These are phyloP conservation scores for Durotheca rogersii DNA, from an alignment of 495 filamentous ascomycete genomes.

Conservation along the genomic window DNA sequence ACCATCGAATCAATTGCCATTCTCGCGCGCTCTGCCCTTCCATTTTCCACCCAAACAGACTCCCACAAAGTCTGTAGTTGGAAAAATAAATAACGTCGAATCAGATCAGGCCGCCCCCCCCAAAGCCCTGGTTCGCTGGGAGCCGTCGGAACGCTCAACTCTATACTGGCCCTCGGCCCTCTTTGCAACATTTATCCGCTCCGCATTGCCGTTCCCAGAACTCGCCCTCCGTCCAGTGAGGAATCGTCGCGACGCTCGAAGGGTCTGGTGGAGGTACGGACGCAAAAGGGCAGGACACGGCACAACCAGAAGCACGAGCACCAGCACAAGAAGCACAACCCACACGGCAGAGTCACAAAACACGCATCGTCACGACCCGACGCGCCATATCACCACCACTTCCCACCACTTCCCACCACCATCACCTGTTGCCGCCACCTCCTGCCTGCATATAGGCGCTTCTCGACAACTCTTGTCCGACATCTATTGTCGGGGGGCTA, in stretches of 20 bases:
- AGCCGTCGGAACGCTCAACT: too few relatives aligned
- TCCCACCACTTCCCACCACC: not conserved
- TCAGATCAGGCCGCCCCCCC: constrained; percentile 33
- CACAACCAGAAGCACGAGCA: constrained; percentile 4
- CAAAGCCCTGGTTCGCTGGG: too few relatives aligned
- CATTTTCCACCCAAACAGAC: constrained; percentile 37
- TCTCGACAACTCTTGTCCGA: too few relatives aligned
- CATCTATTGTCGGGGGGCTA: too few relatives aligned
- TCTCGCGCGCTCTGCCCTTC: constrained; percentile 23
- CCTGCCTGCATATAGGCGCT: not conserved
- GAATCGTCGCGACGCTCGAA: constrained; percentile 26
- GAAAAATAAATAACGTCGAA: constrained; percentile 30
- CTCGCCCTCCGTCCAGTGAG: constrained; percentile 24
- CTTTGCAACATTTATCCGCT: constrained; percentile 30
- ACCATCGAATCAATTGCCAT: constrained; percentile 39
- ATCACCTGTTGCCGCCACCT: not conserved
- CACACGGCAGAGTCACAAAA: too few relatives aligned
- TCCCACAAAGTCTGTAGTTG: constrained; percentile 28
- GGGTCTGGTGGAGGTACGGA: constrained; percentile 14
- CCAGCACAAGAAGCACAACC: constrained; percentile 5
- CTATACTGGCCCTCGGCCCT: too few relatives aligned
- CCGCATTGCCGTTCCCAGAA: constrained; percentile 27
- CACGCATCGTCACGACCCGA: constrained; percentile 14
- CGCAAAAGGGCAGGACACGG: constrained; percentile 24
- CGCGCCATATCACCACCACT: constrained; percentile 19